Evolutionary conservation across 2,329 filamentous ascomycete genomes (phyloP).

Genomic region (Cytospora schulzeri): DNA sequence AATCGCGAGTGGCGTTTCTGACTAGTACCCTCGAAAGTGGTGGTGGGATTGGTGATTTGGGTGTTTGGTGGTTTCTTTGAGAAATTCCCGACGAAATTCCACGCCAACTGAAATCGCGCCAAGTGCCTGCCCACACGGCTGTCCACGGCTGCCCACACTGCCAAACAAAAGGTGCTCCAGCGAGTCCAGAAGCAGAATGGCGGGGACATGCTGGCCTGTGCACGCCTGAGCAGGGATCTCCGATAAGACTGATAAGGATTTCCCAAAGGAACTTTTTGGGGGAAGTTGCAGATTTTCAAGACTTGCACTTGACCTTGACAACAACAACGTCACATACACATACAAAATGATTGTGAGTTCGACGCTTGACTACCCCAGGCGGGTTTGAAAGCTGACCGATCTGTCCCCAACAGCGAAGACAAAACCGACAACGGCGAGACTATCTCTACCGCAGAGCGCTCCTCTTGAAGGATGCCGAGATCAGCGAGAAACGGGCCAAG

Average conservation of each 20-base stretch:
- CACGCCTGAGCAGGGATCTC: neutral
- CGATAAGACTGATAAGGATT: slow-evolving; percentile 13
- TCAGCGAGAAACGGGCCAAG: slow-evolving; percentile 86
- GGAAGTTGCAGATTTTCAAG: neutral
- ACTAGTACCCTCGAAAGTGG: neutral
- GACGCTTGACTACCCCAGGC: neutral
- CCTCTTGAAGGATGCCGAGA: slow-evolving; percentile 86
- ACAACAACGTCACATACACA: neutral
- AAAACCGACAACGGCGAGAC: slow-evolving; percentile 77
- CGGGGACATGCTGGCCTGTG: neutral
- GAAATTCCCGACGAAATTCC: slow-evolving; percentile 9
- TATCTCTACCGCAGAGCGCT: slow-evolving; percentile 91
- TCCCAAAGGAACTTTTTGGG: neutral
- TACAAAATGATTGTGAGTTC: slow-evolving; percentile 42
- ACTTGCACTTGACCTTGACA: neutral
- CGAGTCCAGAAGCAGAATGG: neutral
- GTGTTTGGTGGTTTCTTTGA: slow-evolving; percentile 4
- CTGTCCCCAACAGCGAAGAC: slow-evolving; percentile 56
- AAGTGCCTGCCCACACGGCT: neutral
- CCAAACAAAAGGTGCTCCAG: neutral
- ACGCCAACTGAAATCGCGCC: neutral
- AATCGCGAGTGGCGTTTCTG: slow-evolving; percentile 11
- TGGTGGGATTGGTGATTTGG: slow-evolving; percentile 8
- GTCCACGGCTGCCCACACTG: neutral
- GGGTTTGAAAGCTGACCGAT: slow-evolving; percentile 22